Conservation (phyloP, 1,284 basidiomycete genomes). For the Laetiporus sulphureus region DNA sequence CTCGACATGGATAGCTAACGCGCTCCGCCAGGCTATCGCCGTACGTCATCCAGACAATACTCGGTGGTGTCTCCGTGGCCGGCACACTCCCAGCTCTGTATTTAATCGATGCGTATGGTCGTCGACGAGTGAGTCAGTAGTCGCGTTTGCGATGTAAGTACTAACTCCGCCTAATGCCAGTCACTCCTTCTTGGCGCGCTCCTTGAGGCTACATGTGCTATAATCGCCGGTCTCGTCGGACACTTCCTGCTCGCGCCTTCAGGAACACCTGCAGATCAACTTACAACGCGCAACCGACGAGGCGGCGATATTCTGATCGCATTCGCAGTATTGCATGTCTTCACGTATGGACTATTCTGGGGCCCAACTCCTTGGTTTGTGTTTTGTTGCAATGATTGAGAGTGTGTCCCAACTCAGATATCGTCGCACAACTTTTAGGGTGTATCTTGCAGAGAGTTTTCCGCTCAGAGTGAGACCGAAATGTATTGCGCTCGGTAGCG, state of each 20-base stretch:
- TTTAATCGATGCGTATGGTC: conserved; percentile 62
- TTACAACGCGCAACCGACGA: conserved; percentile 48
- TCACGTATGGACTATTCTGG: conserved; percentile 68
- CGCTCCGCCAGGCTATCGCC: conserved; percentile 53
- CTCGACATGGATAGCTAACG: too few species aligned
- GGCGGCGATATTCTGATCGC: conserved; percentile 65
- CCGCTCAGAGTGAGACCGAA: conserved; percentile 75
- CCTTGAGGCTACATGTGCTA: conserved; percentile 53
- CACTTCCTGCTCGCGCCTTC: conserved; percentile 59
- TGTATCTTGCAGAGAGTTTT: conserved; percentile 56
- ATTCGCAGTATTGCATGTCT: conserved; percentile 74
- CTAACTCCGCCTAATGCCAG: conserved; percentile 22
- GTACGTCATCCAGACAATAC: conserved; percentile 67
- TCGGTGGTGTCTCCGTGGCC: conserved; percentile 62
- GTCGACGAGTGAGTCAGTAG: conserved; percentile 39
- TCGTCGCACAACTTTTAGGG: conserved; percentile 30
- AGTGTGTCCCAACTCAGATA: neutral
- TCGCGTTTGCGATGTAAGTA: neutral
- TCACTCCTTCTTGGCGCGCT: conserved; percentile 64
- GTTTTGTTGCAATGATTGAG: neutral
- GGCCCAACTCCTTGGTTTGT: conserved; percentile 45
- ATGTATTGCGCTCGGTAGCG: conserved; percentile 65
- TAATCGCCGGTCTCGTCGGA: conserved; percentile 68
- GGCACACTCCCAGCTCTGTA: conserved; percentile 60
- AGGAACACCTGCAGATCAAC: conserved; percentile 33